Percentiles rank a stretch among this genome's conserved stretches.
Conservation (phyloP, 805 yeast genomes). For the Wickerhamomyces silvicola region DNA sequence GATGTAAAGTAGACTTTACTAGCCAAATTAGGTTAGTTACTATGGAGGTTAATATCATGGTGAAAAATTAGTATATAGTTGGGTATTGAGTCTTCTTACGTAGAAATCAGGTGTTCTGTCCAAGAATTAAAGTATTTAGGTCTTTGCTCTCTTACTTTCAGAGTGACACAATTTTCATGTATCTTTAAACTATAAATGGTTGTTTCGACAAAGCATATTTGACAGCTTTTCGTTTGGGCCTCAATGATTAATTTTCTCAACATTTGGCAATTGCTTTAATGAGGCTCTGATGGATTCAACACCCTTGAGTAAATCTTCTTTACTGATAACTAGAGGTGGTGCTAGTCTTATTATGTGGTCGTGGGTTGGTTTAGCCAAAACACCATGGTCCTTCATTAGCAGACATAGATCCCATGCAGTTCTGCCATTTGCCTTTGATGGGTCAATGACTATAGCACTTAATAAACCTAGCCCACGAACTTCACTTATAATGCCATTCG, state of each 20-base stretch:
- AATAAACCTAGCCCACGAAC: constrained; percentile 72
- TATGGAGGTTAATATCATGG: too few relatives aligned
- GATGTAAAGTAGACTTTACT: too few relatives aligned
- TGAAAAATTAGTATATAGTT: too few relatives aligned
- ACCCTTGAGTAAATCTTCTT: constrained; percentile 80
- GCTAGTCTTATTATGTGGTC: constrained; percentile 93
- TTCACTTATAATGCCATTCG: constrained; percentile 49
- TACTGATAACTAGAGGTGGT: constrained; percentile 88
- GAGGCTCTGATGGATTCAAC: constrained; percentile 63
- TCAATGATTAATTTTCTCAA: constrained; percentile 34
- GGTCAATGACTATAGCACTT: constrained; percentile 88
- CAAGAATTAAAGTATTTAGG: too few relatives aligned
- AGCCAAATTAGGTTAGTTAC: too few relatives aligned
- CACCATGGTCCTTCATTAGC: constrained; percentile 81
- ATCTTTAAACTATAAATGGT: neutral
- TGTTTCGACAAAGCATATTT: neutral
- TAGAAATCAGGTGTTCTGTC: too few relatives aligned
- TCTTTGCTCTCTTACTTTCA: too few relatives aligned
- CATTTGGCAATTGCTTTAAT: constrained; percentile 49
- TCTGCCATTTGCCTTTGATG: constrained; percentile 75
- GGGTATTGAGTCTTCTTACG: too few relatives aligned
- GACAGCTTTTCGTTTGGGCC: too few relatives aligned
- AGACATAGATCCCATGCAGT: constrained; percentile 96
- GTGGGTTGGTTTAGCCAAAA: constrained; percentile 94
- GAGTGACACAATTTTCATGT: neutral